phyloP scores from a whole-genome alignment of 495 filamentous ascomycete genomes.

The Neurospora sp. region DNA sequence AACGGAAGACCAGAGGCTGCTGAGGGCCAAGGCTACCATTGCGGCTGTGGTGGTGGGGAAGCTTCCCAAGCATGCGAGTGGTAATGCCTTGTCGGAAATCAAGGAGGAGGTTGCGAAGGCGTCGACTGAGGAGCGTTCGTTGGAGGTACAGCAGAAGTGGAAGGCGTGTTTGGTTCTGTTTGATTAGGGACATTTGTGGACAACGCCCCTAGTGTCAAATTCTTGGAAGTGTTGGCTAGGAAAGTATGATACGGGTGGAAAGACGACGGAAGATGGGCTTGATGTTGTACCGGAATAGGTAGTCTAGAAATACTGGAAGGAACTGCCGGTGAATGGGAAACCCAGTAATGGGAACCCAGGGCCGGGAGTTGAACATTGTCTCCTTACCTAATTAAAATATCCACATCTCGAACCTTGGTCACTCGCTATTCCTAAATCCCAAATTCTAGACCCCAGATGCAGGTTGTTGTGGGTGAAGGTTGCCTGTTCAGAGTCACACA shows the following conservation, averaged over 20 bases:
- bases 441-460: not conserved
- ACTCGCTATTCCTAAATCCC: not conserved
- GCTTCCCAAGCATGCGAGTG: conserved; percentile 1
- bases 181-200: not conserved
- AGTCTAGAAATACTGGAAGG: not conserved
- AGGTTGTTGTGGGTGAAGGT: not conserved
- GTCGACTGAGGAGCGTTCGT: conserved; percentile 27
- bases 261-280: not conserved
- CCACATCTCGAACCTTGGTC: not conserved
- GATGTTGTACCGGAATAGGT: not conserved
- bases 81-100: not conserved
- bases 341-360: not conserved
- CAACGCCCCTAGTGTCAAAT: not conserved
- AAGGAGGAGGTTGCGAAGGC: conserved; percentile 18
- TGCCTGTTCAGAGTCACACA: not conserved
- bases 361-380: not conserved
- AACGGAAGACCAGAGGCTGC: conserved; percentile 30
- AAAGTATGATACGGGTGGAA: not conserved
- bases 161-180: conserved; percentile 12
- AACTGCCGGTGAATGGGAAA: not conserved
- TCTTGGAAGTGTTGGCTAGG: not conserved
- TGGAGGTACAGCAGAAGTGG: conserved; percentile 33
- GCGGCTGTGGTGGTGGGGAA: conserved; percentile 17
- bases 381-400: not conserved
- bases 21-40: conserved; percentile 25